Evolutionary conservation across 1,284 basidiomycete species (phyloP), one percentile per base, ranked within the genome.

Genomic region (Boletellus dicymbophilus): DNA sequence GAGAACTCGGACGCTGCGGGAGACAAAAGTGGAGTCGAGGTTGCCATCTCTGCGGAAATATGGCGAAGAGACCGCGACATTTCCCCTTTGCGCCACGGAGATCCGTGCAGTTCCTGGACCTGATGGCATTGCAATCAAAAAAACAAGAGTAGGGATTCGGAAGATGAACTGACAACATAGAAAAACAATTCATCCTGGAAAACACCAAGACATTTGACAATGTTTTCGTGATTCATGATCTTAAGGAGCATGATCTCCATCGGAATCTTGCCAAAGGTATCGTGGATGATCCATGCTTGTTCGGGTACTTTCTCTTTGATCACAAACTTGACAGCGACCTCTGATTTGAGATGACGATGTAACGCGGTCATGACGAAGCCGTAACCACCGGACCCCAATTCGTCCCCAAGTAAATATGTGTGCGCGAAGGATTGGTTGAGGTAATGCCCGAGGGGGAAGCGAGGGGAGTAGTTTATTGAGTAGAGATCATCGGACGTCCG

Each of bases 321-420:
- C 66, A 97, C 93, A 67, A 96, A 96, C 72, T 97, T 96, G 70
- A 96, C 90, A 0, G 94, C 94, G 37, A 95, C 93, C 67, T 92
- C 89, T 53, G 73, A 68, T 2, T 74, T 73, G 40, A 77, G 73
- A 21, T 58, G 59, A 25, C 80, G 81, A 62, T 88, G 78, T 26
- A 74, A 68, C 6, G 88, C 90, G 6, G 86, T 86, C 78, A 93
- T 85, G 23, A 97, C 94, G 66, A 97, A 96, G 8, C 94, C 94
- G 64, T 94, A 97, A 15, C 94, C 94, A 34, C 94, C 94, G 10
- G 85, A 84, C 41, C 94, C 94, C 33, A 97, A 82, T 68, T 95
- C 91, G 55, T 88, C 87, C 36, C 79, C 79, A 37, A 95, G 79
- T 21, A 75, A 68, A 67, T 94, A 97, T 37, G 68, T 69, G 33